Conservation (phyloP, 1,284 basidiomycete species). For the Irpex sp. region DNA sequence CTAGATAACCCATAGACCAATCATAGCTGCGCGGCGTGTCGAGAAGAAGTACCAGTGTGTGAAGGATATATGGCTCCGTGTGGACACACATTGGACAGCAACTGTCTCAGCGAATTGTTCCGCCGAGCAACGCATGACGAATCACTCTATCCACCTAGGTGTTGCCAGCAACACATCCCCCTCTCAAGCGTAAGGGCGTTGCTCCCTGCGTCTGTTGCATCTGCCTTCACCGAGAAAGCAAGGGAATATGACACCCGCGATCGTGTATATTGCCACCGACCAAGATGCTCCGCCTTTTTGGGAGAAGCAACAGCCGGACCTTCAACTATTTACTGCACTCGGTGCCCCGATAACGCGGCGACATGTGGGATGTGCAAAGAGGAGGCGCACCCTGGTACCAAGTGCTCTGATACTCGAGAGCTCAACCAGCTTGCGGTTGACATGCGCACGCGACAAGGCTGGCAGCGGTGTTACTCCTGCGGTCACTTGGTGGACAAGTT, state of each 20-base stretch:
- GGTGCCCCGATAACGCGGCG: conserved; percentile 25
- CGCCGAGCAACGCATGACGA: conserved; percentile 34
- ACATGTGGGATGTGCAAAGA: conserved; percentile 44
- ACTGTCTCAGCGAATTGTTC: conserved; percentile 33
- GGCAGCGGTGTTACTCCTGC: conserved; percentile 40
- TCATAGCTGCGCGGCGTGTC: conserved; percentile 16
- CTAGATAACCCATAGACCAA: too few species aligned
- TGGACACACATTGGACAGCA: conserved; percentile 32
- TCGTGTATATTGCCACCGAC: conserved; percentile 36
- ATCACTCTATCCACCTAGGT: conserved; percentile 37
- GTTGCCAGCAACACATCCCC: conserved; percentile 32
- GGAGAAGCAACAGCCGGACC: conserved; percentile 30
- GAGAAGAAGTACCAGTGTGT: conserved; percentile 18
- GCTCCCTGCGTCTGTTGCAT: conserved; percentile 20
- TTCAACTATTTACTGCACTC: conserved; percentile 25
- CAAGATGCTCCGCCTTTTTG: conserved; percentile 47
- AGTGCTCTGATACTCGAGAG: conserved; percentile 28
- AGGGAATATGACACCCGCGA: conserved; percentile 32
- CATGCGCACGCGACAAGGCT: conserved; percentile 36
- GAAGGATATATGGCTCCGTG: conserved; percentile 28
- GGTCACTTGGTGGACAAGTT: conserved; percentile 30
- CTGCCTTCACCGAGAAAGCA: conserved; percentile 26
- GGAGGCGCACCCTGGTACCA: conserved; percentile 25
- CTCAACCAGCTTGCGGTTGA: conserved; percentile 28
- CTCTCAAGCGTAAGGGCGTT: conserved; percentile 19